These are phyloP conservation scores for Jackrogersella minutella DNA, from an alignment of 495 filamentous ascomycete genomes.

Conservation along the genomic window DNA sequence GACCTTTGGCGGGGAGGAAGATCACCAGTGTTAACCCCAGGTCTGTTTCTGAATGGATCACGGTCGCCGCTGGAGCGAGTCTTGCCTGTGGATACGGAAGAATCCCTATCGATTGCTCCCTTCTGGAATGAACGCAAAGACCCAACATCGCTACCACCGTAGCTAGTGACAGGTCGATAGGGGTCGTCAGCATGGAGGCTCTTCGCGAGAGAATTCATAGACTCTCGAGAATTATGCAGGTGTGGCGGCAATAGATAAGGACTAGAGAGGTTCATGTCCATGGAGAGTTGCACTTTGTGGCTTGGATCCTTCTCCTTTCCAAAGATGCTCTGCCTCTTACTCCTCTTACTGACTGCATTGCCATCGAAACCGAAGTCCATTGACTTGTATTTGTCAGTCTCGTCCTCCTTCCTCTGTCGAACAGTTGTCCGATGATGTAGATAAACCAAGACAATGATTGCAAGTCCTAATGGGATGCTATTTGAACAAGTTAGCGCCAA, in stretches of 20 bases:
- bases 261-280: slow-evolving; percentile 80
- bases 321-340: slow-evolving; percentile 57
- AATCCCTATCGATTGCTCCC: slow-evolving; percentile 60
- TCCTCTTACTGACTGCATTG: slow-evolving; percentile 41
- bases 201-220: slow-evolving; percentile 82
- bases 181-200: slow-evolving; percentile 79
- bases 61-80: slow-evolving; percentile 39
- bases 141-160: slow-evolving; percentile 63
- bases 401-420: slow-evolving; percentile 80
- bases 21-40: slow-evolving; percentile 9
- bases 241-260: slow-evolving; percentile 91
- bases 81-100: slow-evolving; percentile 69
- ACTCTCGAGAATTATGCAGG: slow-evolving; percentile 80
- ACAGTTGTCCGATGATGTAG: slow-evolving; percentile 80
- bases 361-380: slow-evolving; percentile 89
- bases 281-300: slow-evolving; percentile 75
- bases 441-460: slow-evolving; percentile 72
- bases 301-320: slow-evolving; percentile 58
- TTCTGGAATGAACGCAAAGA: slow-evolving; percentile 65
- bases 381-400: slow-evolving; percentile 86
- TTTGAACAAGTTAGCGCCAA: slow-evolving; percentile 41
- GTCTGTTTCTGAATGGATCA: slow-evolving; percentile 6
- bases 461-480: slow-evolving; percentile 79
- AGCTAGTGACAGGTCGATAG: slow-evolving; percentile 75
- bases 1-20: slow-evolving; percentile 18